Evolutionary conservation across 805 yeast species (phyloP).

Genomic region (Saccharomycopsis oosterbeekiorum): DNA sequence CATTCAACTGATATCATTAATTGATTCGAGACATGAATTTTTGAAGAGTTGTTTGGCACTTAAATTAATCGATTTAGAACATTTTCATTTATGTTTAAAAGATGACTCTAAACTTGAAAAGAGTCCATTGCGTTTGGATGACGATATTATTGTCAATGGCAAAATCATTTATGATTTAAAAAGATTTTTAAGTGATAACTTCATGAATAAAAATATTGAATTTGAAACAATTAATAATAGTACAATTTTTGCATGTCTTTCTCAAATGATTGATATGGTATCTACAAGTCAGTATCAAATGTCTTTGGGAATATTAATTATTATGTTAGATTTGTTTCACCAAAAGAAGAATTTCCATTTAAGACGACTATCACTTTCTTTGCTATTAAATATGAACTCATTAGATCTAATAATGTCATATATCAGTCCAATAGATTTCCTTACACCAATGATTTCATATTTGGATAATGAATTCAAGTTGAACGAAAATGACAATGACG

Average conservation of each 20-base stretch:
- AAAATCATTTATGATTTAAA: constrained; percentile 24
- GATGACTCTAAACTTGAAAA: constrained; percentile 32
- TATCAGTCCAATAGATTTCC: constrained; percentile 33
- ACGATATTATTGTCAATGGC: constrained; percentile 28
- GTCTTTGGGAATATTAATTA: constrained; percentile 28
- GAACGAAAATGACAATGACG: constrained; percentile 38
- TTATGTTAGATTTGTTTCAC: constrained; percentile 29
- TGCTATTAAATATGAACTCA: constrained; percentile 35
- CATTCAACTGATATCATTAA: constrained; percentile 23
- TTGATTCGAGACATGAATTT: constrained; percentile 43
- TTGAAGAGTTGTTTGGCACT: constrained; percentile 35
- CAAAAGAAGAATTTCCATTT: constrained; percentile 35
- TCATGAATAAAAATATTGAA: constrained; percentile 36
- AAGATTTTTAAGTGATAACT: constrained; percentile 23
- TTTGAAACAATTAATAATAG: constrained; percentile 44
- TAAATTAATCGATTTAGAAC: constrained; percentile 28
- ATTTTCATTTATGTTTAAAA: constrained; percentile 28
- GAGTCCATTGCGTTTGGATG: constrained; percentile 26
- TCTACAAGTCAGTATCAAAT: constrained; percentile 37
- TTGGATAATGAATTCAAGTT: constrained; percentile 32
- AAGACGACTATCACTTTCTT: constrained; percentile 41
- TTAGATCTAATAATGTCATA: constrained; percentile 37
- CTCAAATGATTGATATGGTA: constrained; percentile 36
- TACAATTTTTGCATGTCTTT: constrained; percentile 40
- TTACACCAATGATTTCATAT: constrained; percentile 38